Percentiles rank a stretch among this genome's conserved stretches.
phyloP scores from a whole-genome alignment of 192 early-diverging fungal species.

The Gigaspora rosea region DNA sequence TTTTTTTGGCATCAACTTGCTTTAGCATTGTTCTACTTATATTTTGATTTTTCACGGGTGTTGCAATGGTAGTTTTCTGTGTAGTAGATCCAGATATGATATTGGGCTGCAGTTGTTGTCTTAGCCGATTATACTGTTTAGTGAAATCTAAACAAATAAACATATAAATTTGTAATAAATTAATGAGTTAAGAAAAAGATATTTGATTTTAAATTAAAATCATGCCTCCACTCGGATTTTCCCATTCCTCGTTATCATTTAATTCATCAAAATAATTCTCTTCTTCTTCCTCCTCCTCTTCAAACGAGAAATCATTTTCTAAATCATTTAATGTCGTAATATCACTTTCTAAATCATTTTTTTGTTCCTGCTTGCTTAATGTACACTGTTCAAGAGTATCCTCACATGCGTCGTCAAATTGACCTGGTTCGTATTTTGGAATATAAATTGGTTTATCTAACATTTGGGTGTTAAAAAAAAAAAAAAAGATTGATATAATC shows the following conservation, averaged over 20 bases:
- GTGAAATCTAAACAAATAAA: conserved; percentile 73
- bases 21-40: too few relatives aligned
- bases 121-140: conserved; percentile 87
- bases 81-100: neutral
- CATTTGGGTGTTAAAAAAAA: too few relatives aligned
- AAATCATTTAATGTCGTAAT: neutral
- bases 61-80: too few relatives aligned
- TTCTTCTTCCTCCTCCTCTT: conserved; percentile 56
- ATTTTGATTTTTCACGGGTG: too few relatives aligned
- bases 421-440: conserved; percentile 11
- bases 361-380: too few relatives aligned
- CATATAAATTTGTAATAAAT: neutral
- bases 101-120: conserved; percentile 61
- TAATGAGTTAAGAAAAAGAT: neutral
- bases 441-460: neutral
- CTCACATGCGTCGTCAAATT: conserved; percentile 29
- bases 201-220: neutral
- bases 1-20: too few relatives aligned
- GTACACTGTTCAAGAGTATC: neutral
- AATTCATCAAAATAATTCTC: conserved; percentile 70
- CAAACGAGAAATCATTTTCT: neutral
- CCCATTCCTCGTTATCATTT: conserved; percentile 80
- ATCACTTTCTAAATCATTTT: neutral
- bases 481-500: too few relatives aligned
- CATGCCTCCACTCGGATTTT: conserved; percentile 69